Conservation (phyloP, 2,329 filamentous ascomycete species). For the Fusarium sp. region DNA sequence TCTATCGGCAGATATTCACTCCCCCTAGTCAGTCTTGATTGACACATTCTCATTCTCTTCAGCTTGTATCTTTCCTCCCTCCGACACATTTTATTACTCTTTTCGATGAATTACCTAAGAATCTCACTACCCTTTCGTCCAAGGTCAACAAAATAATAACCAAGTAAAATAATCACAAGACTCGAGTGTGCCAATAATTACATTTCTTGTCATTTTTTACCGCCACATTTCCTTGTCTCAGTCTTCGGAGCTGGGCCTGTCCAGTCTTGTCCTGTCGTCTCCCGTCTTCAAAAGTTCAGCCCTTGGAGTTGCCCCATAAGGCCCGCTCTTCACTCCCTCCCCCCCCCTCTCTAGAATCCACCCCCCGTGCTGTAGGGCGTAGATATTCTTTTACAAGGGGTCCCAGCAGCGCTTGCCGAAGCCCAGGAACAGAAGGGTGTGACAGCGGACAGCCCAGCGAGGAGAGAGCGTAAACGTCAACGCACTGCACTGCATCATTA, state of each 20-base stretch:
- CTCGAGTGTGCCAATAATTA: conserved; percentile 10
- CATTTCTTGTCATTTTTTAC: conserved; percentile 7
- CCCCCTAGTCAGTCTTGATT: neutral
- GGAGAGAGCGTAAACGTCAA: conserved; percentile 27
- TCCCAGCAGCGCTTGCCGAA: conserved; percentile 27
- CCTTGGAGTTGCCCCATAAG: neutral
- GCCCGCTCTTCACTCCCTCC: neutral
- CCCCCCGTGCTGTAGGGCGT: conserved; percentile 9
- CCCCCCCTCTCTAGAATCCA: neutral
- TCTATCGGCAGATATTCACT: conserved; percentile 13
- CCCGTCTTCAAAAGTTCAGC: neutral
- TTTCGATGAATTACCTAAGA: conserved; percentile 3
- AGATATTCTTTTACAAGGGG: conserved; percentile 15
- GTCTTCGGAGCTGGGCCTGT: conserved; percentile 1
- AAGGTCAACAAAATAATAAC: neutral
- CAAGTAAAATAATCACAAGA: conserved; percentile 6
- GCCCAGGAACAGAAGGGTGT: conserved; percentile 33
- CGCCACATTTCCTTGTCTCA: conserved; percentile 16
- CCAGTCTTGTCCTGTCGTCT: conserved; percentile 5
- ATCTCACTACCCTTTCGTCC: neutral
- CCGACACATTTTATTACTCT: conserved; percentile 18
- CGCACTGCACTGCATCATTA: conserved; percentile 4
- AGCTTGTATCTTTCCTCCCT: conserved; percentile 1
- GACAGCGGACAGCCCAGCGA: conserved; percentile 7
- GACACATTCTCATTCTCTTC: conserved; percentile 1